Percentiles rank a stretch among this genome's conserved stretches.
Conservation (phyloP, 1,284 basidiomycete species). For the Sporisorium graminicola region DNA sequence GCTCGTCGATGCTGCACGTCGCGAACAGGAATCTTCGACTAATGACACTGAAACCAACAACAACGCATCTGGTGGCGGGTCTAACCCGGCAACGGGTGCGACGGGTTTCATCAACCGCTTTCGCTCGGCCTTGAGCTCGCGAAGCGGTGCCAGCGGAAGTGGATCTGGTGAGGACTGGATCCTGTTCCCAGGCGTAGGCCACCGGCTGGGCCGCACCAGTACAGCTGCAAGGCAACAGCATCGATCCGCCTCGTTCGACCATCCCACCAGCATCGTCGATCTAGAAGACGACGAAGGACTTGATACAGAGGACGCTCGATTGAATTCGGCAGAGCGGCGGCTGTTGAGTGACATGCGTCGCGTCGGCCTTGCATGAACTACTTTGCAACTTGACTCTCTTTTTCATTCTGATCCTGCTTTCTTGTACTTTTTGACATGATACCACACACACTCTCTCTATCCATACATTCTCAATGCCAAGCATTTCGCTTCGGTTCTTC, state of each 20-base stretch:
- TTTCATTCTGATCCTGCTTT: too few relatives aligned
- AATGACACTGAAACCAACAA: conserved; percentile 3
- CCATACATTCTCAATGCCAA: not conserved
- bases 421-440: conserved; percentile 1
- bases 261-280: conserved; percentile 44
- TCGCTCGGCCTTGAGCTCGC: conserved; percentile 26
- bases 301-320: conserved; percentile 34
- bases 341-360: conserved; percentile 48
- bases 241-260: conserved; percentile 20
- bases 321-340: conserved; percentile 47
- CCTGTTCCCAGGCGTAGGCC: conserved; percentile 57
- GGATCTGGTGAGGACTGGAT: conserved; percentile 60
- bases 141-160: conserved; percentile 6
- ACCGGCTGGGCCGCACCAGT: conserved; percentile 24
- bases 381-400: not conserved
- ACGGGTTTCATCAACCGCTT: conserved; percentile 46
- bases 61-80: not conserved
- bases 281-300: conserved; percentile 45
- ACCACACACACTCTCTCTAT: not conserved
- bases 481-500: not conserved
- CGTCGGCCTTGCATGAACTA: conserved; percentile 32
- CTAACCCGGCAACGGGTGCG: conserved; percentile 14
- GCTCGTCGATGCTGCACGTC: conserved; percentile 56
- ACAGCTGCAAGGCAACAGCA: not conserved
- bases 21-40: conserved; percentile 42